A percentile compares a stretch with the other conserved stretches of the same genome.
Evolutionary conservation across 2,329 filamentous ascomycete genomes (phyloP).

Genomic region (Thielaviopsis musarum): DNA sequence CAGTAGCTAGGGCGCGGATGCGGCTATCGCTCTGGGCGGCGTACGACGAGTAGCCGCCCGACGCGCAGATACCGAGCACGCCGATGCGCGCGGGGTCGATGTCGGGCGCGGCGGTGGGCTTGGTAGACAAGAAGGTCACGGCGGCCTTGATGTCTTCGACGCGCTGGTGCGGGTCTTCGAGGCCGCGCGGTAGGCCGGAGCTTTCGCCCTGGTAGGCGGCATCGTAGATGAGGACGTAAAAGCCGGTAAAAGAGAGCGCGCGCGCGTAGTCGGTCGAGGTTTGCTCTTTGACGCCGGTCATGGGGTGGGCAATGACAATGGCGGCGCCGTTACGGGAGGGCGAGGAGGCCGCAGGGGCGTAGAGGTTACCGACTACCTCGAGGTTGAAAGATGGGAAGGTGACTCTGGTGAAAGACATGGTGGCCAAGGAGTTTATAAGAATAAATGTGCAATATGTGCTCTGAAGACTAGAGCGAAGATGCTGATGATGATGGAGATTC

Average conservation of each 20-base stretch:
- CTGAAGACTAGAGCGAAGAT: neutral
- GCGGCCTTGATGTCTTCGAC: conserved; percentile 22
- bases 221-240: neutral
- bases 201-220: neutral
- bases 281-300: neutral
- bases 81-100: neutral
- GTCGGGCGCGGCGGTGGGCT: too few species aligned
- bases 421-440: neutral
- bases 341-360: neutral
- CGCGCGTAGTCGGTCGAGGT: neutral
- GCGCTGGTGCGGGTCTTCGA: conserved; percentile 23
- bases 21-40: neutral
- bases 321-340: neutral
- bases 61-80: neutral
- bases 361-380: neutral
- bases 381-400: neutral
- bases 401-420: neutral
- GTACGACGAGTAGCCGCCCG: neutral
- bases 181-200: conserved; percentile 19
- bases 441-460: too few species aligned
- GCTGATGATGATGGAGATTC: too few species aligned
- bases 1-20: neutral
- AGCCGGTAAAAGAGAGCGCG: neutral
- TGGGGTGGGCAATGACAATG: neutral
- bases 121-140: conserved; percentile 19